phyloP scores from a whole-genome alignment of 345 rosid genomes.

The Gossypium turneri region DNA sequence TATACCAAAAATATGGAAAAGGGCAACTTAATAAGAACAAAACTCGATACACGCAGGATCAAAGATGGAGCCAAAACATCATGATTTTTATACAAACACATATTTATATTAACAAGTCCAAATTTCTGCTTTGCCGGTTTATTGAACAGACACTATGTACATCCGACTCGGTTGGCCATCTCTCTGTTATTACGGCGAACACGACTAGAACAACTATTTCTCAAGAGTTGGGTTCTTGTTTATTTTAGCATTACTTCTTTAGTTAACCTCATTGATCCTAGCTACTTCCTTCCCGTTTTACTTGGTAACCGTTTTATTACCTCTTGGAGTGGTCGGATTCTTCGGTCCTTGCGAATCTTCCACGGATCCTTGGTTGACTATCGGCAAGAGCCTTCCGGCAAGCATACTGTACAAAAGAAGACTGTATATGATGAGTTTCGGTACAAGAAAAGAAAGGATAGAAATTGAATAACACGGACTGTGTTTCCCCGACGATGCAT shows the following conservation, averaged over 20 bases:
- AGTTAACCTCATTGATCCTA: conserved; percentile 21
- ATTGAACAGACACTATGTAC: conserved; percentile 41
- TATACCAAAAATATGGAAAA: no score
- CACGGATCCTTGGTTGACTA: conserved; percentile 97
- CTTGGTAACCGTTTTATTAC: conserved; percentile 24
- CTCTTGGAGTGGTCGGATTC: conserved; percentile 47
- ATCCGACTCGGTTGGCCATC: conserved; percentile 23
- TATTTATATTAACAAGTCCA: conserved; percentile 25
- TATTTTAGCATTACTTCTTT: conserved; percentile 29
- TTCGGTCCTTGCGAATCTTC: conserved; percentile 93
- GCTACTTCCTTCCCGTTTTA: conserved; percentile 15
- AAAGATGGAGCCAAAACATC: neutral
- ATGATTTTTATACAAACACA: neutral
- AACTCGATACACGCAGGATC: neutral
- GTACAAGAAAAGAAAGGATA: neutral
- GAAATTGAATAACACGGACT: neutral
- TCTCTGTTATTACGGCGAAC: conserved; percentile 25
- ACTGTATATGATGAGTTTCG: neutral
- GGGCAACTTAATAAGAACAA: no score
- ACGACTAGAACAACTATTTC: conserved; percentile 16
- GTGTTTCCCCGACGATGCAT: no score
- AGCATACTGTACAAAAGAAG: conserved; percentile 68
- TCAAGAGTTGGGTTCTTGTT: conserved; percentile 21
- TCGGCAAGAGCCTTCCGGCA: conserved; percentile 99
- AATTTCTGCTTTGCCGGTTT: conserved; percentile 23